Evolutionary conservation across 1,139 yeast species (phyloP), one percentile per base, ranked within the genome.

Genomic region (Barnettozyma hawaiiensis): DNA sequence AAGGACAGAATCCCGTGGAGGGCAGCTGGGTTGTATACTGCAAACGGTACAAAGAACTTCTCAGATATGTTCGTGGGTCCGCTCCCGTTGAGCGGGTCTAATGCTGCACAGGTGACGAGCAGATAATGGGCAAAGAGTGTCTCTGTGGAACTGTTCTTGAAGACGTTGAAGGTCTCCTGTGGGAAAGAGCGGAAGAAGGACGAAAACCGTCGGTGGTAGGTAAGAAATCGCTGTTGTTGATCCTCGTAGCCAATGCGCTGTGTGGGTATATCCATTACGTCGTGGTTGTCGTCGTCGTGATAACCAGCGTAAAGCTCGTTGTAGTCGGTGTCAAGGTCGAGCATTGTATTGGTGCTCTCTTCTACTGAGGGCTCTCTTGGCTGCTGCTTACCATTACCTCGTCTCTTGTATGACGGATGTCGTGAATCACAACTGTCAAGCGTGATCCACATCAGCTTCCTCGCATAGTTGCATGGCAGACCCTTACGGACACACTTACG

Each of bases 31-130:
- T 41, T 37, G 21, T 34, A 27, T 5, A 44, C 35, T 10, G 47
- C 45, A 31, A 44, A 31, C 1, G 47, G 47, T 1, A 44, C 41
- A 29, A 44, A 44, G 34, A 44, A 44, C 38, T 42, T 44, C 15
- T 44, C 39, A 9, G 43, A 39, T 7, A 44, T 34, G 28, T 44
- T 44, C 22, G 24, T 23, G 12, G 47, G 41, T 9, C 47, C 47
- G 2, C 41, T 37, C 1, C 47, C 47, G 33, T 44, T 37, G 4
- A 42, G 24, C 2, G 47, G 47, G 31, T 44, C 47, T 8, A 44
- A 18, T n/a, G 47, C 35, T 5, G 37, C 21, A 21, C 47, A 44
- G 2, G 47, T 44, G 8, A 42, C 44, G 3, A 22, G 23, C 15
- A 44, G 21, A 29, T 44, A 44, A 33, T 44, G 47, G 6, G 35